Conservation (phyloP, 2,329 filamentous ascomycete genomes). For the Cladorrhinum sp. region DNA sequence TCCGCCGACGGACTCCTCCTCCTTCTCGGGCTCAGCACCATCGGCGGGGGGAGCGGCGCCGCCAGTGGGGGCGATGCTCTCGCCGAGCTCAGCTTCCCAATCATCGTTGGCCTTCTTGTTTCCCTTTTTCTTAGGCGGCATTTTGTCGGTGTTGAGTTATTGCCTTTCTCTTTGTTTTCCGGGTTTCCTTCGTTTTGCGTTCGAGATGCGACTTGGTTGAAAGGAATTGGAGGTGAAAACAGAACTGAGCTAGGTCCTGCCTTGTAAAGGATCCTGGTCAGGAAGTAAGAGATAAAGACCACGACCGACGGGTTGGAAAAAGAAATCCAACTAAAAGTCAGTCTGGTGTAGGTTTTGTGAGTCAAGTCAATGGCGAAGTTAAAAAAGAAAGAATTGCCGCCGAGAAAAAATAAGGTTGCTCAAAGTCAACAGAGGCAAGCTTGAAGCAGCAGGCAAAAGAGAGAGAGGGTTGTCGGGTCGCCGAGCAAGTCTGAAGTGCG, state of each 20-base stretch:
- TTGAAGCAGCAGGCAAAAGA: not conserved
- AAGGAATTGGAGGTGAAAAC: not conserved
- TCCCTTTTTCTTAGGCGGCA: constrained; percentile 93
- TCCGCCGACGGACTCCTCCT: constrained; percentile 52
- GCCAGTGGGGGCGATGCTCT: constrained; percentile 63
- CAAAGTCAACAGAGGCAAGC: not conserved
- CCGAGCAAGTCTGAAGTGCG: not conserved
- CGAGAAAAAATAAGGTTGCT: not conserved
- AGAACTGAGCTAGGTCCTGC: not conserved
- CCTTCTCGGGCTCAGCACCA: constrained; percentile 45
- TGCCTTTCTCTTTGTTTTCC: not conserved
- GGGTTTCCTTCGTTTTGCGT: not conserved
- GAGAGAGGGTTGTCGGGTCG: not conserved
- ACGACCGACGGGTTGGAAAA: not conserved
- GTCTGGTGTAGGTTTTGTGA: not conserved
- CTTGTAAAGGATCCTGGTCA: not conserved
- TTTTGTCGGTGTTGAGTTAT: constrained; percentile 41
- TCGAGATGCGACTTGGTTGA: not conserved
- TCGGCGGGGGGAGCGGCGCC: constrained; percentile 51
- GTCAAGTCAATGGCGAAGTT: not conserved
- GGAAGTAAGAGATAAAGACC: not conserved
- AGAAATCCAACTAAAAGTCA: not conserved
- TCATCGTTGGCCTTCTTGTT: constrained; percentile 83
- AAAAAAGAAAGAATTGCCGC: not conserved
- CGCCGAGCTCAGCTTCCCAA: constrained; percentile 92